phyloP scores from a whole-genome alignment of 108 stramenopile genomes.

The Stephanodiscus triporus region DNA sequence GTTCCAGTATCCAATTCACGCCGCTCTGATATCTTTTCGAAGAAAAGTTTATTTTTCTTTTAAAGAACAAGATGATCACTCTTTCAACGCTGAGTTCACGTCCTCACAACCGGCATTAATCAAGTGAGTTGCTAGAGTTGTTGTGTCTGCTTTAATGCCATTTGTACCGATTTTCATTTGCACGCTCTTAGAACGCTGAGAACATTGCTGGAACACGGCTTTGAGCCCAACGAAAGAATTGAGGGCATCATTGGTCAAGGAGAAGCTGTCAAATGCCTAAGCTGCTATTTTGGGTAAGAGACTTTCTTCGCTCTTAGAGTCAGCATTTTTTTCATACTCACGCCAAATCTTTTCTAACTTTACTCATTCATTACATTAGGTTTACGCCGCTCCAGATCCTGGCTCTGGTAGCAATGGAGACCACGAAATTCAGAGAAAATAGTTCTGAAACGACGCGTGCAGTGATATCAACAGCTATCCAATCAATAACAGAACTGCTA shows the following conservation, averaged over 20 bases:
- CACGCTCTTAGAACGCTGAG: constrained; percentile 41
- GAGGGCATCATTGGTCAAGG: constrained; percentile 52
- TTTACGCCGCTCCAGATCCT: constrained; percentile 85
- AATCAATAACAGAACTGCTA: constrained; percentile 49
- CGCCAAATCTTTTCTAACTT: not conserved
- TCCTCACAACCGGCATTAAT: constrained; percentile 18
- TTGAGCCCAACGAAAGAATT: constrained; percentile 83
- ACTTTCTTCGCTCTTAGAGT: not conserved
- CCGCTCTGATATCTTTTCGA: constrained; percentile 54
- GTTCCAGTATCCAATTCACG: constrained; percentile 76
- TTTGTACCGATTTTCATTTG: not conserved
- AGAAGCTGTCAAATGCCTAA: constrained; percentile 38
- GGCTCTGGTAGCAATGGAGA: constrained; percentile 49
- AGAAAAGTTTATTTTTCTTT: constrained; percentile 30
- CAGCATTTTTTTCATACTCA: not conserved
- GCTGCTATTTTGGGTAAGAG: constrained; percentile 52
- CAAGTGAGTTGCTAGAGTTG: constrained; percentile 14
- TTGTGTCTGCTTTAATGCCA: not conserved
- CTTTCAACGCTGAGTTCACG: constrained; percentile 12
- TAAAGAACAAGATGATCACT: not conserved
- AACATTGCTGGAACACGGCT: constrained; percentile 61
- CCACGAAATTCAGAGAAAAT: constrained; percentile 17
- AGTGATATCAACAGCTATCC: constrained; percentile 37
- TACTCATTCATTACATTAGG: not conserved
- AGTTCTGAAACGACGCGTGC: constrained; percentile 29